Base-by-base conservation (phyloP, 1,139 yeast species). In the Sugiyamaella novakii region DNA sequence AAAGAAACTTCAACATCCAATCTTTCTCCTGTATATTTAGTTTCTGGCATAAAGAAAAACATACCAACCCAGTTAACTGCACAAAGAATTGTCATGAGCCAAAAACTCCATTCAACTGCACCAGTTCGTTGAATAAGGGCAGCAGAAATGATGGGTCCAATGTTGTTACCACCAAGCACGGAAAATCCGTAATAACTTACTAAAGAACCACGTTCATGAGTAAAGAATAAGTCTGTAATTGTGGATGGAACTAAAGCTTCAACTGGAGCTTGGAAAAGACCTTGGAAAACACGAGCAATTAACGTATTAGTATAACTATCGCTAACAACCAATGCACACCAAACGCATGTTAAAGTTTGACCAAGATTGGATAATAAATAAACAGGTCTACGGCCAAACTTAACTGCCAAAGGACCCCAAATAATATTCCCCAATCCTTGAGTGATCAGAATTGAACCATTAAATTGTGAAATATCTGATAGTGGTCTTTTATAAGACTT, bases 181-280 rank as follows among this genome's bases (percentile, higher is more conserved):
- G 43, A 22, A 24, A 38, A 38, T 3, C 43, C 43, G 18, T 38
- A 38, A 25, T 25, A 27, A 38, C 43, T 38, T 12, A 38, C 25
- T 15, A 12, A 24, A 24, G 30, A 19, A n/a, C 43, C 43, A 12
- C 43, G 14, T 24, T 38, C 43, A 38, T 38, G 43, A 11, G 43
- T 38, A 35, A 38, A 38, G 18, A 21, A 38, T 12, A 38, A 15
- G 12, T 38, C 43, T 8, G 43, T 27, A 25, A 38, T 18, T 7
- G 43, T 38, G 3, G 43, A 38, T n/a, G 43, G 43, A 5, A 38
- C 43, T 25, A 38, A 25, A n/a, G 43, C 43, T 24, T 38, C 43
- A 3, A 38, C 43, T 10, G 43, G 43, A 5, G 43, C 43, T 38
- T 38, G 43, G 18, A 38, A 38, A 15, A 38, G 19, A 14, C 43